Conservation (phyloP, 2,329 filamentous ascomycete species). For the Dichotomopilus funicola region DNA sequence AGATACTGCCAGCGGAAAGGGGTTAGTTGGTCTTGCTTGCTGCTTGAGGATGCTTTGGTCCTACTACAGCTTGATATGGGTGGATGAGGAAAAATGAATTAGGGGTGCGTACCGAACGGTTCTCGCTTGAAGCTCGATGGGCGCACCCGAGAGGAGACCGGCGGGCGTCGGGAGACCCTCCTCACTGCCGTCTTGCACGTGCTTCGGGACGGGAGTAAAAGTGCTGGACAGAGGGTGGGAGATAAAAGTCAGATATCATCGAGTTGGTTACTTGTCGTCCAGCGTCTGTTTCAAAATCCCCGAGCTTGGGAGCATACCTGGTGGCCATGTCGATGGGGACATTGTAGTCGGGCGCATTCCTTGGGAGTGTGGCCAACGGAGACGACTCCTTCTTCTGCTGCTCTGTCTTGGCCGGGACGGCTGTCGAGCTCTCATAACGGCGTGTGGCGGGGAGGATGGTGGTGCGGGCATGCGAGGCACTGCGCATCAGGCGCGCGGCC, state of each 20-base stretch:
- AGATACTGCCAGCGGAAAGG: slow-evolving; percentile 59
- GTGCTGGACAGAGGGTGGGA: slow-evolving; percentile 45
- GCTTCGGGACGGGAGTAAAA: slow-evolving; percentile 86
- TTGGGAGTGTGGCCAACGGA: slow-evolving; percentile 34
- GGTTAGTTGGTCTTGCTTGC: neutral
- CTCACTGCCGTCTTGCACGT: slow-evolving; percentile 87
- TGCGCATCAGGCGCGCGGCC: slow-evolving; percentile 47
- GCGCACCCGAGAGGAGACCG: slow-evolving; percentile 83
- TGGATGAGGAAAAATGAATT: neutral
- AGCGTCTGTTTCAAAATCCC: slow-evolving; percentile 24
- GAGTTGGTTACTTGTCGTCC: neutral
- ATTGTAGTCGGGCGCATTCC: slow-evolving; percentile 74
- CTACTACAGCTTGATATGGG: neutral
- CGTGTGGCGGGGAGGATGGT: slow-evolving; percentile 39
- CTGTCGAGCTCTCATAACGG: slow-evolving; percentile 46
- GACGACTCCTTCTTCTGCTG: slow-evolving; percentile 31
- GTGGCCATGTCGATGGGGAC: slow-evolving; percentile 80
- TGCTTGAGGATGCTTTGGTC: neutral
- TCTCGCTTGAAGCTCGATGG: slow-evolving; percentile 85
- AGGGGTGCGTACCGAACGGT: slow-evolving; percentile 69
- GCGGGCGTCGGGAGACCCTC: slow-evolving; percentile 65
- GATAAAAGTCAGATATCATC: slow-evolving; percentile 4
- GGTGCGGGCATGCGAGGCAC: slow-evolving; percentile 33
- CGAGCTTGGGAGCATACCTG: slow-evolving; percentile 52
- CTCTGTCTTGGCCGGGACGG: slow-evolving; percentile 37